phyloP scores from a whole-genome alignment of 345 rosid genomes.

The Salix dunnii region DNA sequence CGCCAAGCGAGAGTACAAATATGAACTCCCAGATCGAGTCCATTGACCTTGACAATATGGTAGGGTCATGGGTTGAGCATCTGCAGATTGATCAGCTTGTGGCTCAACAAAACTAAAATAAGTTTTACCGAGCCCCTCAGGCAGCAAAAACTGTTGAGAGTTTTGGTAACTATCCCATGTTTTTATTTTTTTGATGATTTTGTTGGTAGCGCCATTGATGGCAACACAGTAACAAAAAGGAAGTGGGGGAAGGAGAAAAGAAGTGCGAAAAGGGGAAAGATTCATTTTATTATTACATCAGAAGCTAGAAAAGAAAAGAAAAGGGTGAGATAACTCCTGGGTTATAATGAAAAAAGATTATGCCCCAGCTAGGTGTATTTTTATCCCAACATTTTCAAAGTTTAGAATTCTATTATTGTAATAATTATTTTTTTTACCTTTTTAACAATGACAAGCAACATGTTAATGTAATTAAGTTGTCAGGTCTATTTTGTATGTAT shows the following conservation, averaged over 20 bases:
- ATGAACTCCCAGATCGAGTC: constrained; percentile 40
- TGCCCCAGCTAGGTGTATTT: constrained; percentile 30
- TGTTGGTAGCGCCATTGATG: constrained; percentile 29
- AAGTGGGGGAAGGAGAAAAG: constrained; percentile 14
- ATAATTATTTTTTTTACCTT: constrained; percentile 5
- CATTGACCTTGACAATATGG: constrained; percentile 65
- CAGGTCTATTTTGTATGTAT: constrained; percentile 13
- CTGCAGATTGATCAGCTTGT: constrained; percentile 51
- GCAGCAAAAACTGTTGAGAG: constrained; percentile 30
- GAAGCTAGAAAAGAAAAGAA: constrained; percentile 39
- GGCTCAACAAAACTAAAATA: constrained; percentile 74
- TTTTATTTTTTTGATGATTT: constrained; percentile 18
- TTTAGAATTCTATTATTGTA: constrained; percentile 29
- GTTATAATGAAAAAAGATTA: constrained; percentile 23
- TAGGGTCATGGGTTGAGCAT: constrained; percentile 47
- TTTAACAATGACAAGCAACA: constrained; percentile 15
- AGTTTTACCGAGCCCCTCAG: constrained; percentile 29
- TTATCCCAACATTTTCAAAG: constrained; percentile 25
- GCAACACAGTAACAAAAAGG: constrained; percentile 22
- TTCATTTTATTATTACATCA: constrained; percentile 43
- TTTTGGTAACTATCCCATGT: constrained; percentile 48
- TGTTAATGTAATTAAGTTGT: constrained; percentile 16
- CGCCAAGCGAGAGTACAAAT: constrained; percentile 30
- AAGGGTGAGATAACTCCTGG: constrained; percentile 35
- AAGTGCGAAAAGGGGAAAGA: constrained; percentile 21